phyloP scores from a whole-genome alignment of 306 rosid genomes.

The Comarum palustre region DNA sequence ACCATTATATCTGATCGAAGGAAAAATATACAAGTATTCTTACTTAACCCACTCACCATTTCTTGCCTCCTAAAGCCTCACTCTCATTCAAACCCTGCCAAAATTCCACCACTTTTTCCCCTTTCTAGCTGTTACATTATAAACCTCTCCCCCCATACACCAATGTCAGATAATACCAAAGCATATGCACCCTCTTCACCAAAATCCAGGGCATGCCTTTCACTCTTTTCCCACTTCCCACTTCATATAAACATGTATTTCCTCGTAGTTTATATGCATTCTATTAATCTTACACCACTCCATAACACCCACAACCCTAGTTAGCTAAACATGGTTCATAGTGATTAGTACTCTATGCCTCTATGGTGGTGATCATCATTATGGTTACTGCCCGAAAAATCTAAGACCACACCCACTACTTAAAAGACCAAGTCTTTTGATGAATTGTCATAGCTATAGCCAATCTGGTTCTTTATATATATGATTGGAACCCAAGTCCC shows the following conservation, averaged over 20 bases:
- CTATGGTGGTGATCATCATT: neutral
- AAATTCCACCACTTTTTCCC: slow-evolving; percentile 41
- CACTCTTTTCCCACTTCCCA: slow-evolving; percentile 34
- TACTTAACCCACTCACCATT: slow-evolving; percentile 47
- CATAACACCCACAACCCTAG: neutral
- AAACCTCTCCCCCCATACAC: slow-evolving; percentile 14
- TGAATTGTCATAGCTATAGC: slow-evolving; percentile 7
- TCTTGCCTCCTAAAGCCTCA: slow-evolving; percentile 60
- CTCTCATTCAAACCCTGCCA: slow-evolving; percentile 67
- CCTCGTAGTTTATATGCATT: slow-evolving; percentile 26
- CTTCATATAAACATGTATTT: too few species aligned
- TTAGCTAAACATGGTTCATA: slow-evolving; percentile 4
- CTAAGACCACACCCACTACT: slow-evolving; percentile 20
- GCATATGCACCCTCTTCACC: slow-evolving; percentile 36
- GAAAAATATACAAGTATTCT: neutral
- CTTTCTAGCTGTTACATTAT: slow-evolving; percentile 27
- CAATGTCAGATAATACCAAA: slow-evolving; percentile 37
- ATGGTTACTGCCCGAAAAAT: slow-evolving; percentile 1
- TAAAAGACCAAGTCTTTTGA: slow-evolving; percentile 4
- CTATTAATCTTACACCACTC: slow-evolving; percentile 15
- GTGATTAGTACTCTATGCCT: neutral
- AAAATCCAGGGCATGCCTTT: slow-evolving; percentile 68
- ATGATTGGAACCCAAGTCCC: slow-evolving; percentile 30
- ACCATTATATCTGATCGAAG: slow-evolving; percentile 25
- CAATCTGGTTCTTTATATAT: slow-evolving; percentile 22